A percentile compares a stretch with the other conserved stretches of the same genome.
phyloP scores from a whole-genome alignment of 129 eudicot genomes.

The Centella asiatica region DNA sequence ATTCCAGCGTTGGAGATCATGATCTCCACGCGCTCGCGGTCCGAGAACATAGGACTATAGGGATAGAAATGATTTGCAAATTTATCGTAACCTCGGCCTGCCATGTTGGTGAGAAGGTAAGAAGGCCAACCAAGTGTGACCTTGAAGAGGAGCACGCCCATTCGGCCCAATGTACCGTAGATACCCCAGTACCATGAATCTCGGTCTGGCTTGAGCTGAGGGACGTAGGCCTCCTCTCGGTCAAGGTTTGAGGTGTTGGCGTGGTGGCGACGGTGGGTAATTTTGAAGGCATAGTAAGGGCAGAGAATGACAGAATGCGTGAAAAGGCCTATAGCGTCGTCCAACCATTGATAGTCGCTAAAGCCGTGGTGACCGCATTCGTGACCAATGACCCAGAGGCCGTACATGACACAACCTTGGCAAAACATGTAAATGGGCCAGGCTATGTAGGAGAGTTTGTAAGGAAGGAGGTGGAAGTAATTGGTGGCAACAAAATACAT shows the following conservation, averaged over 20 bases:
- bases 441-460: conserved; percentile 20
- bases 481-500: conserved; percentile 24
- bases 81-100: conserved; percentile 16
- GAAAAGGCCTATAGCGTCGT: conserved; percentile 25
- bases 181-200: conserved; percentile 14
- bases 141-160: conserved; percentile 15
- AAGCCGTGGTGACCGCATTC: conserved; percentile 34
- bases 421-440: conserved; percentile 32
- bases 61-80: conserved; percentile 24
- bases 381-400: conserved; percentile 32
- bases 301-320: conserved; percentile 18
- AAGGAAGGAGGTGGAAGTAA: conserved; percentile 19
- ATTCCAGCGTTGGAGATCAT: conserved; percentile 21
- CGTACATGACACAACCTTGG: conserved; percentile 26
- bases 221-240: conserved; percentile 23
- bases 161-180: conserved; percentile 17
- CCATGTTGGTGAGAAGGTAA: conserved; percentile 19
- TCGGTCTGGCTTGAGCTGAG: conserved; percentile 17
- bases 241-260: conserved; percentile 23
- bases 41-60: conserved; percentile 20
- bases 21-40: conserved; percentile 24
- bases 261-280: conserved; percentile 28
- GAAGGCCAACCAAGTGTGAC: conserved; percentile 24
- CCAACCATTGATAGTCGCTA: conserved; percentile 28
- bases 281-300: conserved; percentile 28